phyloP scores from a whole-genome alignment of 2,329 filamentous ascomycete species.

The Sarocladium kiliense region DNA sequence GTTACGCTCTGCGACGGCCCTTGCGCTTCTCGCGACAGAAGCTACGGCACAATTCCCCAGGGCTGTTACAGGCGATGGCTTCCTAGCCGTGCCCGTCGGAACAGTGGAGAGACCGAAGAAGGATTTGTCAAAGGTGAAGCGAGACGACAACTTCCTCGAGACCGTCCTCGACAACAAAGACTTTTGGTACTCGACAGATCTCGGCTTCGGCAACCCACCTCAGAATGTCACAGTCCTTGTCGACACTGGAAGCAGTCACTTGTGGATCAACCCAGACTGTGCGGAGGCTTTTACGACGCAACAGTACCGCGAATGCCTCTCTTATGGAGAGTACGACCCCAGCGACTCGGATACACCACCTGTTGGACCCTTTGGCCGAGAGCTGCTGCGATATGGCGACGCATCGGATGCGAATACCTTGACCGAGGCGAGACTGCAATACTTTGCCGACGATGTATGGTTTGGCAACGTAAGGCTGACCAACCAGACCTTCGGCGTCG shows the following conservation, averaged over 20 bases:
- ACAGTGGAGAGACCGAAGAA: conserved; percentile 20
- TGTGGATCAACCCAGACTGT: conserved; percentile 51
- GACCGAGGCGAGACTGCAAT: conserved; percentile 36
- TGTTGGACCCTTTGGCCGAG: conserved; percentile 28
- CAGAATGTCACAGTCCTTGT: conserved; percentile 42
- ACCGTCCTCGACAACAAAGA: conserved; percentile 28
- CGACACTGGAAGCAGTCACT: conserved; percentile 48
- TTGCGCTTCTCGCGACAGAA: conserved; percentile 8
- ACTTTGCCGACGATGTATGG: conserved; percentile 40
- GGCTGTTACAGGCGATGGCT: conserved; percentile 28
- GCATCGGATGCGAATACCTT: conserved; percentile 26
- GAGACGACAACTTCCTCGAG: conserved; percentile 22
- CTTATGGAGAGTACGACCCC: conserved; percentile 40
- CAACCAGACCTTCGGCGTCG: conserved; percentile 47
- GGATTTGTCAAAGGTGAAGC: conserved; percentile 14
- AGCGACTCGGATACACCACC: conserved; percentile 32
- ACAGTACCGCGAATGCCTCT: conserved; percentile 30
- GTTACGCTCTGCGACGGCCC: background rate
- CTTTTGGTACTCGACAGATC: conserved; percentile 34
- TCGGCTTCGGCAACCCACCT: conserved; percentile 35
- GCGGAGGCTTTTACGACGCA: conserved; percentile 26
- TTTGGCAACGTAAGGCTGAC: conserved; percentile 36
- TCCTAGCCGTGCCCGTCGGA: conserved; percentile 29
- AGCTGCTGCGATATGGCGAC: conserved; percentile 36
- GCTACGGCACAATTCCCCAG: conserved; percentile 19